Evolutionary conservation across 2,329 filamentous ascomycete species (phyloP).

Genomic region (Fusarium begoniae): DNA sequence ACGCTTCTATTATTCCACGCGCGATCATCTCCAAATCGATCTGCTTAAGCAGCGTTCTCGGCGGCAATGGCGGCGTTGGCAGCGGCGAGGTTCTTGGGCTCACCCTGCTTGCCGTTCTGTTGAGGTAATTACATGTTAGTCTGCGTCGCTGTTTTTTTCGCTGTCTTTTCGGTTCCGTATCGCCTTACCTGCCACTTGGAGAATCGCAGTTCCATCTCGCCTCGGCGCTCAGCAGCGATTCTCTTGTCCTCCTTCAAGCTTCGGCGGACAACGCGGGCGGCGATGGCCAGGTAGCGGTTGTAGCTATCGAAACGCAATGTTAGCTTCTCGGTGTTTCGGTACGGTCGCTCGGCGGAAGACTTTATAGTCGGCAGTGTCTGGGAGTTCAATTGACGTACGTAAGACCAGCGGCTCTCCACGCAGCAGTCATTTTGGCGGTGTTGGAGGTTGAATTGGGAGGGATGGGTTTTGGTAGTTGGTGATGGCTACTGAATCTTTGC

Average conservation of each 20-base stretch:
- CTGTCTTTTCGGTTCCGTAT: conserved; percentile 1
- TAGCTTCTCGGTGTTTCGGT: conserved; percentile 46
- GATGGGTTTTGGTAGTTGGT: conserved; percentile 46
- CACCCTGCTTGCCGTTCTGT: conserved; percentile 96
- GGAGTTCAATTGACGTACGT: conserved; percentile 72
- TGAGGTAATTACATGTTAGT: conserved; percentile 49
- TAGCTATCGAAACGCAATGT: conserved; percentile 71
- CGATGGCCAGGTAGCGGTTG: conserved; percentile 99
- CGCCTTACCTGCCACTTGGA: conserved; percentile 87
- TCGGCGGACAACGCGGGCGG: conserved; percentile 92
- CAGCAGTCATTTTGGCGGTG: conserved; percentile 85
- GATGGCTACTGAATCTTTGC: conserved; percentile 50
- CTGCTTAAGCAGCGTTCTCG: conserved; percentile 50
- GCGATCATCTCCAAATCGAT: conserved; percentile 30
- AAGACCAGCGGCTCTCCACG: conserved; percentile 98
- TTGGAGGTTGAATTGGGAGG: conserved; percentile 46
- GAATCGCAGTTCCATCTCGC: conserved; percentile 88
- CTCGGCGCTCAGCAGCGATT: conserved; percentile 86
- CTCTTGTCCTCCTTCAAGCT: conserved; percentile 97
- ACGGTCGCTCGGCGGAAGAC: conserved; percentile 14
- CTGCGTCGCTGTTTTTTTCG: neutral
- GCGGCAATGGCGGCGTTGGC: conserved; percentile 58
- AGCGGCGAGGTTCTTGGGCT: conserved; percentile 75
- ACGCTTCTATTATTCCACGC: conserved; percentile 37
- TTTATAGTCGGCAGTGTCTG: conserved; percentile 3